Percentiles rank a stretch among this genome's conserved stretches.
Conservation (phyloP, 1,284 basidiomycete species). For the Testicularia cyperi region DNA sequence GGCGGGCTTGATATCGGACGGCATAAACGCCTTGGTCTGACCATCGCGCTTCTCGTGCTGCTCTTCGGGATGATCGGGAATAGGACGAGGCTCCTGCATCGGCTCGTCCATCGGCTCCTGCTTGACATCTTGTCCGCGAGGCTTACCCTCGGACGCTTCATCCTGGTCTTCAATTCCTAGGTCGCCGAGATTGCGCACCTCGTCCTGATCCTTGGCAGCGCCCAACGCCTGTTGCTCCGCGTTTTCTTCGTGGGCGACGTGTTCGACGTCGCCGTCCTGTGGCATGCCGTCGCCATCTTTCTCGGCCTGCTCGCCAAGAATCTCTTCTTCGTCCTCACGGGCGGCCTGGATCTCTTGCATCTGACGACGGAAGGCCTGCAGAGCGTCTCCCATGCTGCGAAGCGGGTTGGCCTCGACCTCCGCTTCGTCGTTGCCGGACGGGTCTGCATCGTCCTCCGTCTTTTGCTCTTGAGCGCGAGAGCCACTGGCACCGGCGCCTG, state of each 20-base stretch:
- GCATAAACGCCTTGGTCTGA: slow-evolving; percentile 46
- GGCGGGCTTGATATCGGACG: slow-evolving; percentile 40
- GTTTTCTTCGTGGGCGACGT: slow-evolving; percentile 71
- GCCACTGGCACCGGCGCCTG: slow-evolving; percentile 11
- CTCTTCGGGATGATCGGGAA: slow-evolving; percentile 51
- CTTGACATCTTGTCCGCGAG: slow-evolving; percentile 41
- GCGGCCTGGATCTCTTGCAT: slow-evolving; percentile 78
- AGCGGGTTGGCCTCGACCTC: slow-evolving; percentile 66
- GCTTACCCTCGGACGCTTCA: slow-evolving; percentile 56
- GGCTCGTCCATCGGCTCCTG: slow-evolving; percentile 18
- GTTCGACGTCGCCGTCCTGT: slow-evolving; percentile 69
- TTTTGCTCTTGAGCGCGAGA: slow-evolving; percentile 12
- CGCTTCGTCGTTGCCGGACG: slow-evolving; percentile 25
- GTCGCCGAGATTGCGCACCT: slow-evolving; percentile 69
- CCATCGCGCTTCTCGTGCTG: slow-evolving; percentile 47
- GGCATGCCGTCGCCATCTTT: slow-evolving; percentile 64
- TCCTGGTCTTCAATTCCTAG: slow-evolving; percentile 49
- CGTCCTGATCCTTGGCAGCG: slow-evolving; percentile 68
- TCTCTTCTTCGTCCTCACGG: slow-evolving; percentile 61
- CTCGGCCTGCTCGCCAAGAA: slow-evolving; percentile 54
- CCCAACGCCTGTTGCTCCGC: slow-evolving; percentile 87
- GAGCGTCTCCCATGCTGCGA: slow-evolving; percentile 80
- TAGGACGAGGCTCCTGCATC: slow-evolving; percentile 17
- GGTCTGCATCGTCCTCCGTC: slow-evolving; percentile 12
- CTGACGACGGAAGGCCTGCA: slow-evolving; percentile 79